Base-by-base conservation (phyloP, 305 asterid genomes). In the Ruellia speciosa region DNA sequence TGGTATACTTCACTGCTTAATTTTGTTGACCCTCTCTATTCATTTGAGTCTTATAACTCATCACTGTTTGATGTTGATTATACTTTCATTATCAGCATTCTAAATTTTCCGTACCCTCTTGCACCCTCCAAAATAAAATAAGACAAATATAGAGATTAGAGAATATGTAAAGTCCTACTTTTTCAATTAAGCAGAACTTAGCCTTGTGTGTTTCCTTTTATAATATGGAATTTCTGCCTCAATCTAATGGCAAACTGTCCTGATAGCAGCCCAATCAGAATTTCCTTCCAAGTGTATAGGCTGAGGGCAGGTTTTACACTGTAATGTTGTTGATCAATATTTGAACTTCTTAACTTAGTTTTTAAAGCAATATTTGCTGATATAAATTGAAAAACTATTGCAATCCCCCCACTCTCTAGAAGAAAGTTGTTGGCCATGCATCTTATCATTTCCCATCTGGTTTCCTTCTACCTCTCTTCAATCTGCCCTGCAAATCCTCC, bases 1-100 rank as follows among this genome's bases (percentile, higher is more conserved):
- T 69, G 99, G 99, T 89, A 86, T 60, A 70, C 52, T 63, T 52
- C 66, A 65, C 68, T 65, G 71, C 77, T 56, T 18, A 33, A 64
- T 18, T 48, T 14, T 49, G 58, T 64, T 3, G 24, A n/a, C 37
- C 9, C 11, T 13, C 12, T 11, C 17, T 9, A 33, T 24, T 13
- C 18, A 53, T 24, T 11, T 24, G 31, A 24, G 31, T 24, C 31
- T 24, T 24, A 24, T 24, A 24, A 24, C n/a, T 5, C 14, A 12
- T 53, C n/a, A 9, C 12, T 24, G 11, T 19, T n/a, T 9, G 12
- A 4, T 18, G 56, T 51, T 43, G 15, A 43, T 43, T 60, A 13
- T 40, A 46, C 46, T 14, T 9, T 51, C 52, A 28, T 41, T 24
- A 54, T 56, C 59, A 65, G 31, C n/a, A 37, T 0, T 12, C 45